Evolutionary conservation across 2,329 filamentous ascomycete genomes (phyloP).

Genomic region (Coniochaeta hoffmannii): DNA sequence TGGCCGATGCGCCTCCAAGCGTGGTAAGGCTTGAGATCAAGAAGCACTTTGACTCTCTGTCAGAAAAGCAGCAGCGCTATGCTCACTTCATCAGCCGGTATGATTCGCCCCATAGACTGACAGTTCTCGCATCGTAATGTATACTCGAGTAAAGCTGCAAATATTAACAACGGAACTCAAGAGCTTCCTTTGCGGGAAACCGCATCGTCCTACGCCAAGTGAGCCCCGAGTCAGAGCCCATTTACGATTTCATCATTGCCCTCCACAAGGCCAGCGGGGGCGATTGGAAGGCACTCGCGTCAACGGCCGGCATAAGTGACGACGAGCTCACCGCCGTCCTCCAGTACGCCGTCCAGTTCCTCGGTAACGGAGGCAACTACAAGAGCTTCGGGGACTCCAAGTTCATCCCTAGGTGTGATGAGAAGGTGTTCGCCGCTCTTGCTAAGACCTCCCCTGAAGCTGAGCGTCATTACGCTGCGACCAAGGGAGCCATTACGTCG

Average conservation of each 20-base stretch:
- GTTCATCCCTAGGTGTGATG: conserved; percentile 66
- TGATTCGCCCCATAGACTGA: conserved; percentile 17
- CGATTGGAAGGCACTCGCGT: conserved; percentile 62
- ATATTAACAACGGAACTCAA: no score
- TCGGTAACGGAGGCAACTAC: conserved; percentile 78
- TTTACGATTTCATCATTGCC: conserved; percentile 73
- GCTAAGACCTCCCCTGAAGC: conserved; percentile 54
- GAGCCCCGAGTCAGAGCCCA: conserved; percentile 72
- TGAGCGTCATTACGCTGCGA: conserved; percentile 57
- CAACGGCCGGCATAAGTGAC: conserved; percentile 56
- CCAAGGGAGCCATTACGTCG: conserved; percentile 66
- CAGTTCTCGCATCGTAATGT: no score
- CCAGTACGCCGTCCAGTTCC: conserved; percentile 70
- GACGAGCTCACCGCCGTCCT: conserved; percentile 62
- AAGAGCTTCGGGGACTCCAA: conserved; percentile 83
- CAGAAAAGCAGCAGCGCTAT: conserved; percentile 76
- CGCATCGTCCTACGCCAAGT: conserved; percentile 74
- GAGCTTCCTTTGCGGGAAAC: conserved; percentile 69
- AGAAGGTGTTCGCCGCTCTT: conserved; percentile 57
- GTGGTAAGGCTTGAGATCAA: conserved; percentile 85
- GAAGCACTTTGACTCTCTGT: conserved; percentile 79
- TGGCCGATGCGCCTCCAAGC: conserved; percentile 84
- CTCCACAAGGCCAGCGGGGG: conserved; percentile 60
- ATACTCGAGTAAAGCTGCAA: no score
- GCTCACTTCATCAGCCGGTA: conserved; percentile 83